Conservation (phyloP, 805 yeast species). For the Metahyphopichia silvanorum region DNA sequence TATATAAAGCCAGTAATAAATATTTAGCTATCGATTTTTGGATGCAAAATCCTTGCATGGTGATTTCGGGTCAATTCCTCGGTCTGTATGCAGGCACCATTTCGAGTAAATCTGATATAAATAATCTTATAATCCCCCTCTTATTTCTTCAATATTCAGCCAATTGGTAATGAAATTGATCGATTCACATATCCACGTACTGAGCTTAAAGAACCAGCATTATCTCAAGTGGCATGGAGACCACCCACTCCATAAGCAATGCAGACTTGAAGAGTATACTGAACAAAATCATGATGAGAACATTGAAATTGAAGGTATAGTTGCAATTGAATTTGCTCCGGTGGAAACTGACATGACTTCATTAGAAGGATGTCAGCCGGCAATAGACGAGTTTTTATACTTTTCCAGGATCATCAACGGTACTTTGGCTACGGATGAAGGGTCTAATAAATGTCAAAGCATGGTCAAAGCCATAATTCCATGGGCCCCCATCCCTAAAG, state of each 20-base stretch:
- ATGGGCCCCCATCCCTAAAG: constrained; percentile 43
- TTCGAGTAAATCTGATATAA: background rate
- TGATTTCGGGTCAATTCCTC: background rate
- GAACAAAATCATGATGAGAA: constrained; percentile 4
- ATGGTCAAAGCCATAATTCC: constrained; percentile 33
- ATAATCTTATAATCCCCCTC: background rate
- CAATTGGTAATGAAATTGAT: constrained; percentile 16
- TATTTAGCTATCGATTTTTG: background rate
- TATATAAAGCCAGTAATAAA: background rate
- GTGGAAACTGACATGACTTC: constrained; percentile 8
- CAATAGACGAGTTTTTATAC: constrained; percentile 20
- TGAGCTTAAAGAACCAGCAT: constrained; percentile 15
- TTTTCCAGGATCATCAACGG: constrained; percentile 11
- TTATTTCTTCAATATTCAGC: background rate
- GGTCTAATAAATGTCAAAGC: constrained; percentile 8
- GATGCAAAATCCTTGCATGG: background rate
- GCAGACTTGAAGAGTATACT: constrained; percentile 23
- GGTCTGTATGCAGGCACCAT: background rate
- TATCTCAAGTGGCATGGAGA: constrained; percentile 29
- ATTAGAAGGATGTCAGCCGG: constrained; percentile 16
- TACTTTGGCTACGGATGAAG: constrained; percentile 6
- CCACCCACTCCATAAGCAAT: constrained; percentile 17
- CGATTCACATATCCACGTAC: constrained; percentile 39
- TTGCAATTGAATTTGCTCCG: constrained; percentile 35
- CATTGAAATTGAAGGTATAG: constrained; percentile 20